Conservation (phyloP, 139 green algal species). For the Chlamydomonas urium region DNA sequence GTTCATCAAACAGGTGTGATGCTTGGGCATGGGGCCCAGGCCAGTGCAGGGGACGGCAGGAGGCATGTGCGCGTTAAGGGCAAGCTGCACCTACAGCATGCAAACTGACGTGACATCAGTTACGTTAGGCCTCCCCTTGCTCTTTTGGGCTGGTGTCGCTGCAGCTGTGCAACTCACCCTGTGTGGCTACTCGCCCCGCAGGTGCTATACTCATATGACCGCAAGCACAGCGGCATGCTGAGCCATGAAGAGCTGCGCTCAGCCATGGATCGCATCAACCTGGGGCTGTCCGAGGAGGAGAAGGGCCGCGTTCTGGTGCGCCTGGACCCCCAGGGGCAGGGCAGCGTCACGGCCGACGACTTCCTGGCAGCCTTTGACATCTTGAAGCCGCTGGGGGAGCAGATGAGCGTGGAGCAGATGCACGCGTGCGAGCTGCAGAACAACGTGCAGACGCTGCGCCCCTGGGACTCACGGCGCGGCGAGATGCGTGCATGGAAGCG, state of each 20-base stretch:
- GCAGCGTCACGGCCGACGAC: neutral
- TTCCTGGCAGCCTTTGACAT: neutral
- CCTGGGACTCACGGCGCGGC: neutral
- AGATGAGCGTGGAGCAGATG: neutral
- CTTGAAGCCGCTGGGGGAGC: neutral
- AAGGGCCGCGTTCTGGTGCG: slow-evolving; percentile 3
- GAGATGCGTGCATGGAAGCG: neutral
- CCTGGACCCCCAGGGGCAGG: slow-evolving; percentile 1
- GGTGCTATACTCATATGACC: too few species aligned
- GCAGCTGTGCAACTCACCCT: too few species aligned
- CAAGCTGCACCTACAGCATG: too few species aligned
- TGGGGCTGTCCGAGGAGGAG: neutral
- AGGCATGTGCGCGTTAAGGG: too few species aligned
- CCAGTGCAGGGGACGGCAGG: too few species aligned
- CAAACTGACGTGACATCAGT: too few species aligned
- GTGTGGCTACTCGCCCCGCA: too few species aligned
- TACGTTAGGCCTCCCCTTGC: too few species aligned
- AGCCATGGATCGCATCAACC: neutral
- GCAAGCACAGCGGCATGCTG: too few species aligned
- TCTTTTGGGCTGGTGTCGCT: too few species aligned
- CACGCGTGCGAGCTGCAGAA: neutral
- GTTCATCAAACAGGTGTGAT: too few species aligned
- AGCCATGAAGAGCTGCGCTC: neutral
- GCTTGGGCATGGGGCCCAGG: too few species aligned
- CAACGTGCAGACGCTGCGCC: neutral